Percentiles rank a stretch among this genome's conserved stretches.
Evolutionary conservation across 257 asterid species (phyloP).

Genomic region (Haberlea rhodopensis): DNA sequence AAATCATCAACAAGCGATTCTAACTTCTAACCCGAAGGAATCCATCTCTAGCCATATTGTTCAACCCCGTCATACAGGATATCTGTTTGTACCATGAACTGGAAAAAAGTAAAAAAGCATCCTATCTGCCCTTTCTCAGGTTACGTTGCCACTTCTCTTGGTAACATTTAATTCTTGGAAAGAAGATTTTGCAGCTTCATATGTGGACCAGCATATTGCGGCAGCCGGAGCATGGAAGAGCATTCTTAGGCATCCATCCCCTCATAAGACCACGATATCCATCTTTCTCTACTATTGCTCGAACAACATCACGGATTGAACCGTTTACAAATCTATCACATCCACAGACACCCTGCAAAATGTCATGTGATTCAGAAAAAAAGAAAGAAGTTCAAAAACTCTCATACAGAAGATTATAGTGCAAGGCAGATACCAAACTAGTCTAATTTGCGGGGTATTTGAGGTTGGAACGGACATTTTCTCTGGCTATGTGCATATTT

Average conservation of each 20-base stretch:
- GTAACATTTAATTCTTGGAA: constrained; percentile 53
- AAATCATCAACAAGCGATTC: constrained; percentile 11
- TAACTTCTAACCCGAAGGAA: constrained; percentile 7
- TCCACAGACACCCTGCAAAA: constrained; percentile 91
- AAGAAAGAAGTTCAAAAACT: neutral
- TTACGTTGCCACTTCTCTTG: constrained; percentile 27
- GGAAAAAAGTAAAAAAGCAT: neutral
- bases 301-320: constrained; percentile 70
- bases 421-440: neutral
- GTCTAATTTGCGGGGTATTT: neutral
- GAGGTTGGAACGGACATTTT: neutral
- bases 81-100: constrained; percentile 16
- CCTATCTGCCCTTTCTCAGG: constrained; percentile 30
- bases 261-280: constrained; percentile 88
- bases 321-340: constrained; percentile 80
- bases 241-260: constrained; percentile 97
- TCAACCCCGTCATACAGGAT: neutral
- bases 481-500: neutral
- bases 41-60: neutral
- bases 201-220: constrained; percentile 98
- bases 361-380: constrained; percentile 2
- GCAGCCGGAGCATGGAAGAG: constrained; percentile 99
- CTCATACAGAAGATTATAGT: neutral
- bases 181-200: constrained; percentile 83
- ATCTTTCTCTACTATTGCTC: constrained; percentile 70